Evolutionary conservation across 23 red algal species (phyloP), one percentile per base, ranked within the genome.

Genomic region (Gracilaria domingensis): DNA sequence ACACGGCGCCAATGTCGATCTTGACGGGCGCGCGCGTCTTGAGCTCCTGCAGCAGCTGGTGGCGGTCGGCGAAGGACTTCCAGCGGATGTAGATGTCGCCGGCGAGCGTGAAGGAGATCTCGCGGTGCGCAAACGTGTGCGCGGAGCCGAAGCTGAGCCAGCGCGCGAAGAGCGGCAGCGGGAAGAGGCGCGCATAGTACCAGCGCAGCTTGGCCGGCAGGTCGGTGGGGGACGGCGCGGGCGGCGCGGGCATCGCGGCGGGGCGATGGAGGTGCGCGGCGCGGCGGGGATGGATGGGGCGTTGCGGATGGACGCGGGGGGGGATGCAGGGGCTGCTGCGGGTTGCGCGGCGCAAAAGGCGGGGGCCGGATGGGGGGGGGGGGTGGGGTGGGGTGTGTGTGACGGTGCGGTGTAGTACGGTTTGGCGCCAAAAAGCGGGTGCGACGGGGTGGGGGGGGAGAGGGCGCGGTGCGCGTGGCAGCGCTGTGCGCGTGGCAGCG

Each of bases 141-240:
- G 47, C 75, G 50, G 58, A 53, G 36, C 93, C 92, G 45, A 94
- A 91, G 35, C 90, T 58, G 2, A 99, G 94, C 97, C 97, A 99
- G 40, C 85, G 79, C n/a, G 58, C 57, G 12, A 96, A 39, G 0
- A 67, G 59, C 12, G 60, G 32, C 17, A 74, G 38, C 28, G 97
- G 97, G 80, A 99, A 99, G n/a, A 84, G 71, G 12, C 84, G 79
- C 20, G 86, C 66, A 79, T 99, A 99, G 72, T 99, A 99, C 84
- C 95, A 94, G 57, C 79, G 56, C 6, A 95, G 82, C 77, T 75
- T 62, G 24, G 34, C 36, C 23, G 69, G 36, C 69, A 75, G 42
- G 42, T 45, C 42, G 36, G 69, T 40, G 37, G 23, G 2, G 60
- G 23, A 25, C 60, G 69, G 69, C 36, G 26, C 30, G 66, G 37